Base-by-base conservation (phyloP, 2,329 filamentous ascomycete genomes). In the Diplodia corticola region DNA sequence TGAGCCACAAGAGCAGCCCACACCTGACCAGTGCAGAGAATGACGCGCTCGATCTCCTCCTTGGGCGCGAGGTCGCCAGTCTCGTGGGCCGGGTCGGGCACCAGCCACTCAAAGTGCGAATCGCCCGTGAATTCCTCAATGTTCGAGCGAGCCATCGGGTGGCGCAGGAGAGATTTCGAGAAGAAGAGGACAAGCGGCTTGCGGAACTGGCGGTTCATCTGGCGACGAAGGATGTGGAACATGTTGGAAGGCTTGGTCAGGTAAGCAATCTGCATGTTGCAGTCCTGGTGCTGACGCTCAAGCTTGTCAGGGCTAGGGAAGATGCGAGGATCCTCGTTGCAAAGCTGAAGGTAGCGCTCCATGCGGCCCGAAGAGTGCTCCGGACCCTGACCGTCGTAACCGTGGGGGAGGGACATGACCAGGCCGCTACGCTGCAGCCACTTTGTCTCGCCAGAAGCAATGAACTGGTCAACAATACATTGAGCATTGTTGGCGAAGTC, bases 401-500 rank as follows among this genome's bases (percentile, higher is more conserved):
- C 95, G 81, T 99, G 95, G 64, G 95, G 95, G 66, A 99, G 86
- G 69, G 93, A 97, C 86, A 98, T 91, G 73, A 99, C 92, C 60
- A 99, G 88, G 75, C 95, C 95, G 64, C 93, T 97, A 80, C 95
- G 90, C 84, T 99, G 95, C 81, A 98, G 90, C 95, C 95, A 99
- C 84, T 99, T 99, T 70, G 91, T 89, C 82, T 99, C 95, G 77
- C 95, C 95, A 69, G 95, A 97, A 60, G 95, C 94, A 73, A 99
- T 90, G 82, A 99, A 99, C 81, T 99, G 95, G 79, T 99, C 95
- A 76, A 99, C 96, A 80, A 99, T 96, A 79, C 93, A 96, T 82
- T 99, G 95, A 50, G 95, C 94, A 76, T 97, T 99, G 86, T 99
- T 99, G 85, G 95, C 95, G 75, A 99, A 99, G 81, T 99, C 95